Evolutionary conservation across 2,329 filamentous ascomycete genomes (phyloP), one percentile per base, ranked within the genome.

Genomic region (Mycosphaerella sp.): DNA sequence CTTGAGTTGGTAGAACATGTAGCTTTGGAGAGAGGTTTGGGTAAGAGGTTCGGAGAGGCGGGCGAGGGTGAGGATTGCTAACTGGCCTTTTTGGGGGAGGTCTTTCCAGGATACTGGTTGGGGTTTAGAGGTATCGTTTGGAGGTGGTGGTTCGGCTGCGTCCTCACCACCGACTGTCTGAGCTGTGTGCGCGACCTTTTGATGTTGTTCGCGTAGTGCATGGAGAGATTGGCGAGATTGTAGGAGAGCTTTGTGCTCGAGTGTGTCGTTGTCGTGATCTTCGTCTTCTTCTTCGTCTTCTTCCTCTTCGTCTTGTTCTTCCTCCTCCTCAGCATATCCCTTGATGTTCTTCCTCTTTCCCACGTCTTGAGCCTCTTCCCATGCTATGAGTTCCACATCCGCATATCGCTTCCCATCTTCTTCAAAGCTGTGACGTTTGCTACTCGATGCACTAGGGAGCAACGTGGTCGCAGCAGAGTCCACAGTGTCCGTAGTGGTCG

Each of bases 1-100:
- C 60, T 81, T 82, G n/a, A 95, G 79, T 67, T 93, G 87, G 68
- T 91, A 94, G 70, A 88, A 94, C 75, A 94, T 82, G 69, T 94
- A 94, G 1, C 86, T 79, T 68, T 86, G 79, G 7, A 89, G 69
- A 10, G 83, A 87, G 0, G 86, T 89, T 64, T 93, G 86, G 0
- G 87, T 86, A 32, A 95, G 73, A 3, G 89, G 89, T 65, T 95
- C 89, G 9, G 86, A 88, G 17, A 95, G 73, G 25, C 89, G 81
- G 7, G 88, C 85, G 40, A 94, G 71, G 0, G 85, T 89, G 44
- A 95, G 76, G 51, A 95, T 83, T 27, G 84, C 71, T 16, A 95
- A 77, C 69, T 95, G 89, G 41, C 80, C 76, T 68, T 89, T 94
- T 52, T 80, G 77, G 0, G 89, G 89, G 1, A 95, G 73, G 10